Evolutionary conservation across 768 basidiomycete species (phyloP).

Genomic region (Mycena vulgaris): DNA sequence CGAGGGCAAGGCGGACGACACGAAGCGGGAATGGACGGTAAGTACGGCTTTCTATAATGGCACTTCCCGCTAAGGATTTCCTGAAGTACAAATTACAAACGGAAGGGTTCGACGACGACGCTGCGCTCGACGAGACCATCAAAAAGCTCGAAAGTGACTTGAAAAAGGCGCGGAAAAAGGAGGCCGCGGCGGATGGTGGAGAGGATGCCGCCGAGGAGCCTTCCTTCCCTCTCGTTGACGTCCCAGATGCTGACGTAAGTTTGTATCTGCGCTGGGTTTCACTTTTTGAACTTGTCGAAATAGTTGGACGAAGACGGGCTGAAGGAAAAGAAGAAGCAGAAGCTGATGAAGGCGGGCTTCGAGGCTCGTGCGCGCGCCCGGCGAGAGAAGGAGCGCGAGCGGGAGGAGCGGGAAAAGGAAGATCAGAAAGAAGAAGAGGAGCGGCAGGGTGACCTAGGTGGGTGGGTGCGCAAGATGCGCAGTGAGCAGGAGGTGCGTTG

Average conservation of each 20-base stretch:
- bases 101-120: slow-evolving; percentile 86
- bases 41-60: slow-evolving; percentile 39
- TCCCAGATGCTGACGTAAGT: slow-evolving; percentile 88
- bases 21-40: slow-evolving; percentile 85
- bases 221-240: slow-evolving; percentile 91
- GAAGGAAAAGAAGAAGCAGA: slow-evolving; percentile 96
- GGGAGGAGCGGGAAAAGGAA: slow-evolving; percentile 76
- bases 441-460: slow-evolving; percentile 76
- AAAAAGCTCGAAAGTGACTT: slow-evolving; percentile 89
- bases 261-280: not conserved
- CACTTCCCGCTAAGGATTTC: slow-evolving; percentile 3
- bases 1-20: slow-evolving; percentile 71
- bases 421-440: slow-evolving; percentile 87
- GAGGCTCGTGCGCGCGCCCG: slow-evolving; percentile 90
- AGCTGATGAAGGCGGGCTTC: slow-evolving; percentile 92
- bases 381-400: slow-evolving; percentile 91
- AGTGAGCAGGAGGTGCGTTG: slow-evolving; percentile 82
- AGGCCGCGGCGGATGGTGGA: slow-evolving; percentile 78
- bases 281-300: not conserved
- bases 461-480: slow-evolving; percentile 83
- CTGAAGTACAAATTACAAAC: slow-evolving; percentile 69
- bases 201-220: slow-evolving; percentile 77
- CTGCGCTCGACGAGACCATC: slow-evolving; percentile 83
- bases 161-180: slow-evolving; percentile 86
- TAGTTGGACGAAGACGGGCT: slow-evolving; percentile 91